Base-by-base conservation (phyloP, 2,329 filamentous ascomycete genomes). In the Drechslerella coelobrocha region DNA sequence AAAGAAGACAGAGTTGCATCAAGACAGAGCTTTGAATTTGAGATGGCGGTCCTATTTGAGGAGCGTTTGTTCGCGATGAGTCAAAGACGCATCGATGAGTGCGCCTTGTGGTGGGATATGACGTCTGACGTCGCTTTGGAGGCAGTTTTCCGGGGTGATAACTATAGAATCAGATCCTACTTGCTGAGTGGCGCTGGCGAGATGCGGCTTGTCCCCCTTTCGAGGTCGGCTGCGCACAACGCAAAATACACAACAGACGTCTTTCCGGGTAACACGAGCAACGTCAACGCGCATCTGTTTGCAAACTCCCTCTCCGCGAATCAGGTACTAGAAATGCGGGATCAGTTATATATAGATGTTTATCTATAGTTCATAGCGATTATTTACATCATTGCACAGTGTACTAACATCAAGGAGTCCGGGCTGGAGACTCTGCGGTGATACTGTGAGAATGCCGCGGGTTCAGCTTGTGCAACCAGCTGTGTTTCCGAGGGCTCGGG, bases 1-100 rank as follows among this genome's bases (percentile, higher is more conserved):
- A 21, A 55, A 61, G 54, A 71, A 60, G 59, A 47, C 66, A 71
- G 66, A 62, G 66, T 71, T 63, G 61, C 66, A 34, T 61, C 48
- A 53, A 45, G 27, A 17, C 14, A 24, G 6, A n/a, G n/a, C n/a
- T n/a, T n/a, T 7, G 10, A 21, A 37, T 9, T 9, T 5, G n/a
- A 31, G 41, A 6, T n/a, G 17, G 24, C 23, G 27, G 43, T 29
- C 34, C 17, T 39, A n/a, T 47, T 21, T 7, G 9, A n/a, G 34
- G 7, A 5, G 9, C 37, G n/a, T 21, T 9, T 21, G 39, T 24
- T 14, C 10, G 7, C 10, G 31, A 43, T 61, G 56, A 61, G 27
- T 61, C 56, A 37, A 52, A 23, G 23, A 29, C 48, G 34, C 4
- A 39, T 2, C 19, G 41, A 21, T 23, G 41, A 45, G 41, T 45